A percentile compares a stretch with the other conserved stretches of the same genome.
Evolutionary conservation across 1,284 basidiomycete species (phyloP).

Genomic region (Grifola frondosa): DNA sequence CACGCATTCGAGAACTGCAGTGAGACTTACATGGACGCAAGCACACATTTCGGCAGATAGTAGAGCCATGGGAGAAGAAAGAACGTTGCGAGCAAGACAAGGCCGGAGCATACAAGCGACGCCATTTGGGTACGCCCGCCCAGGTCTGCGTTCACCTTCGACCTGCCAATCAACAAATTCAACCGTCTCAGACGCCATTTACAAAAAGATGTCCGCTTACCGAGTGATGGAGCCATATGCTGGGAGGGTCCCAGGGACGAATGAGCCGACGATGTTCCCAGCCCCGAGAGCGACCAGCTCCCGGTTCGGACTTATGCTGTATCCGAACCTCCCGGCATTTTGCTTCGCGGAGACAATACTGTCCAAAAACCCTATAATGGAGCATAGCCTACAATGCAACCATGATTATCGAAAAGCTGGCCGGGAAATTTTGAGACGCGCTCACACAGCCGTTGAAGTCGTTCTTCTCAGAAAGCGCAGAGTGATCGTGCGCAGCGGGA

Average conservation of each 20-base stretch:
- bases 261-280: conserved; percentile 76
- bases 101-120: conserved; percentile 71
- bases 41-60: conserved; percentile 79
- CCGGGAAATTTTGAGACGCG: conserved; percentile 7
- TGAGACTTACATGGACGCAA: conserved; percentile 68
- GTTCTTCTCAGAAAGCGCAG: conserved; percentile 70
- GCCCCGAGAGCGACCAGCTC: conserved; percentile 88
- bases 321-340: conserved; percentile 78
- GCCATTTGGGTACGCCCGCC: conserved; percentile 89
- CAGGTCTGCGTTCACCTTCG: conserved; percentile 82
- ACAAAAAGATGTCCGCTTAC: conserved; percentile 35
- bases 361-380: conserved; percentile 78
- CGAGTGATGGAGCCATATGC: conserved; percentile 89
- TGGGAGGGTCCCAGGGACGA: conserved; percentile 84
- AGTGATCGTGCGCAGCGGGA: conserved; percentile 63
- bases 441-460: conserved; percentile 77
- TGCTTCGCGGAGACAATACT: conserved; percentile 88
- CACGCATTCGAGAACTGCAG: not conserved
- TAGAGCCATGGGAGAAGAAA: conserved; percentile 81
- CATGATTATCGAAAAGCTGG: no score
- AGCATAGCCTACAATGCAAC: conserved; percentile 62
- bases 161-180: conserved; percentile 41
- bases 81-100: conserved; percentile 83
- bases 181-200: not conserved
- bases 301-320: conserved; percentile 88